phyloP scores from a whole-genome alignment of 129 eudicot genomes.

The Chrysanthemum makinoi region DNA sequence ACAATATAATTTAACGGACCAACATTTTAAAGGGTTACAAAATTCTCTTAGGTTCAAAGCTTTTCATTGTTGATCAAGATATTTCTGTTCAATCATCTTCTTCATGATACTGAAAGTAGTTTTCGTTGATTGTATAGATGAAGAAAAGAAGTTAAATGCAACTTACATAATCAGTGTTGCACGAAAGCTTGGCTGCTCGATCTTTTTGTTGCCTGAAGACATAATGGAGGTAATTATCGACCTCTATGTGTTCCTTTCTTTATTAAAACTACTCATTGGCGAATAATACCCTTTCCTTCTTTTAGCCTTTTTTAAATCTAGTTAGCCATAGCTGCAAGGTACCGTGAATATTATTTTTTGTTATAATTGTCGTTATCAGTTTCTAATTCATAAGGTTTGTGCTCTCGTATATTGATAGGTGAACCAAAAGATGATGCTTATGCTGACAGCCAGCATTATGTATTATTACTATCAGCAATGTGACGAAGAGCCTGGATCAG shows the following conservation, averaged over 20 bases:
- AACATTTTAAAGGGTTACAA: not conserved
- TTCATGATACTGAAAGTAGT: conserved; percentile 12
- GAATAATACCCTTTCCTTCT: no score
- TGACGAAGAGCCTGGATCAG: conserved; percentile 49
- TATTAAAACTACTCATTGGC: no score
- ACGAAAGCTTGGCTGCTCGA: conserved; percentile 91
- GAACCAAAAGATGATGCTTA: conserved; percentile 80
- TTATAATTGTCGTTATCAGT: not conserved
- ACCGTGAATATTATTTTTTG: no score
- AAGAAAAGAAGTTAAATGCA: conserved; percentile 92
- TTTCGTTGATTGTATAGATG: conserved; percentile 45
- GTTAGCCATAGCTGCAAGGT: not conserved
- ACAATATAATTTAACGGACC: no score
- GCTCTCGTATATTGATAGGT: conserved; percentile 10
- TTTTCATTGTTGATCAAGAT: conserved; percentile 14
- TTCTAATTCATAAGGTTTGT: not conserved
- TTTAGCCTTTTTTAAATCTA: not conserved
- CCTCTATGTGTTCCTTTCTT: no score
- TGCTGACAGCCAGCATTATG: conserved; percentile 89
- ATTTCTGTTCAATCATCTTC: conserved; percentile 1
- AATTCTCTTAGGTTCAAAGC: conserved; percentile 1
- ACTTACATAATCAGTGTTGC: conserved; percentile 97
- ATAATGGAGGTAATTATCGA: conserved; percentile 72
- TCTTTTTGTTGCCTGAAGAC: conserved; percentile 96
- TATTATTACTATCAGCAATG: conserved; percentile 86